Conservation (phyloP, 768 basidiomycete genomes). For the Russula earlei region DNA sequence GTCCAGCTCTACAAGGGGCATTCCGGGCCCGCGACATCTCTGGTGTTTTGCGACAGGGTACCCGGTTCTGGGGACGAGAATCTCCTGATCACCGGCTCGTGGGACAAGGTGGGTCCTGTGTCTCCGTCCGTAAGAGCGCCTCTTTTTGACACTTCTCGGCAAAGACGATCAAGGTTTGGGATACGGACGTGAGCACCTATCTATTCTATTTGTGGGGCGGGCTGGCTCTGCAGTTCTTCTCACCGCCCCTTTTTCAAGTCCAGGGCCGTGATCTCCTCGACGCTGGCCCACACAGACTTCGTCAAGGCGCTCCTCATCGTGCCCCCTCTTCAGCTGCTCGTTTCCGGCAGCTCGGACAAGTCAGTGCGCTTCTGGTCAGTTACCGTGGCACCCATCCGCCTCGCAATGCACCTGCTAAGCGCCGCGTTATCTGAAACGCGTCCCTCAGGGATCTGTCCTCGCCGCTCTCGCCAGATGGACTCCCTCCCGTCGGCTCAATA, state of each 20-base stretch:
- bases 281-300: constrained; percentile 79
- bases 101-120: constrained; percentile 61
- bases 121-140: neutral
- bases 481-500: constrained; percentile 55
- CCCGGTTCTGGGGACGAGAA: constrained; percentile 33
- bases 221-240: neutral
- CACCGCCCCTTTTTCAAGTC: constrained; percentile 39
- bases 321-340: constrained; percentile 51
- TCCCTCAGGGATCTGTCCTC: constrained; percentile 54
- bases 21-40: constrained; percentile 76
- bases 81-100: constrained; percentile 80
- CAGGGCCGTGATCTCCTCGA: constrained; percentile 58
- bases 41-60: constrained; percentile 52
- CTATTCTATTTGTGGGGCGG: neutral
- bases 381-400: constrained; percentile 5
- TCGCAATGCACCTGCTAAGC: neutral
- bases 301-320: constrained; percentile 77
- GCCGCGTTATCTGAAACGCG: neutral
- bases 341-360: constrained; percentile 89
- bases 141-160: constrained; percentile 13
- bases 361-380: constrained; percentile 78
- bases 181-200: constrained; percentile 49
- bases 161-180: constrained; percentile 84
- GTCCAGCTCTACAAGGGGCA: constrained; percentile 74
- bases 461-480: constrained; percentile 31